These are phyloP conservation scores for Gossypium gossypioides DNA, from an alignment of 441 rosid species.

Conservation along the genomic window DNA sequence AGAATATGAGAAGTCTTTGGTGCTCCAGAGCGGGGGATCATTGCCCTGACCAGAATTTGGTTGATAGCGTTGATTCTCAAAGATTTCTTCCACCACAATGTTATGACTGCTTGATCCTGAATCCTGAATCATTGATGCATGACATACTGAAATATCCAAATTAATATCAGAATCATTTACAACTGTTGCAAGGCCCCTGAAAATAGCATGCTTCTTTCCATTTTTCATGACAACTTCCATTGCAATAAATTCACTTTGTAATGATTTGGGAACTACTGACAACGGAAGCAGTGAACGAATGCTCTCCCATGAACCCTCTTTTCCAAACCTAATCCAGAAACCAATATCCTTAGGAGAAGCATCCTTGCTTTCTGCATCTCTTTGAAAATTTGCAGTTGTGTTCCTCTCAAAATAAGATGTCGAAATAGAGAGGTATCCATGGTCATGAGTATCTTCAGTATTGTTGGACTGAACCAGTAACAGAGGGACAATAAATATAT, in stretches of 20 bases:
- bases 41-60: slow-evolving; percentile 45
- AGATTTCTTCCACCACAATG: slow-evolving; percentile 45
- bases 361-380: slow-evolving; percentile 40
- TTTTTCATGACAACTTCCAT: slow-evolving; percentile 83
- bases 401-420: slow-evolving; percentile 78
- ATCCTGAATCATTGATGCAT: slow-evolving; percentile 26
- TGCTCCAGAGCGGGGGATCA: slow-evolving; percentile 49
- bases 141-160: slow-evolving; percentile 56
- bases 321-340: slow-evolving; percentile 71
- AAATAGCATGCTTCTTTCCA: slow-evolving; percentile 89
- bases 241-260: slow-evolving; percentile 61
- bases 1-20: slow-evolving; percentile 47
- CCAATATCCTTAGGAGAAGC: slow-evolving; percentile 60
- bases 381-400: slow-evolving; percentile 39
- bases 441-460: slow-evolving; percentile 42
- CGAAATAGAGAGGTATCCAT: slow-evolving; percentile 63
- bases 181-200: slow-evolving; percentile 81
- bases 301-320: slow-evolving; percentile 72
- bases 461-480: slow-evolving; percentile 39
- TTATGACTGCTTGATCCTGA: slow-evolving; percentile 35
- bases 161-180: slow-evolving; percentile 80
- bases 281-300: slow-evolving; percentile 80
- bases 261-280: slow-evolving; percentile 65
- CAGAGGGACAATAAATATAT: slow-evolving; percentile 8
- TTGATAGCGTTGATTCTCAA: slow-evolving; percentile 49